These are phyloP conservation scores for Termitomyces sp. DNA, from an alignment of 768 basidiomycete species.

Conservation along the genomic window DNA sequence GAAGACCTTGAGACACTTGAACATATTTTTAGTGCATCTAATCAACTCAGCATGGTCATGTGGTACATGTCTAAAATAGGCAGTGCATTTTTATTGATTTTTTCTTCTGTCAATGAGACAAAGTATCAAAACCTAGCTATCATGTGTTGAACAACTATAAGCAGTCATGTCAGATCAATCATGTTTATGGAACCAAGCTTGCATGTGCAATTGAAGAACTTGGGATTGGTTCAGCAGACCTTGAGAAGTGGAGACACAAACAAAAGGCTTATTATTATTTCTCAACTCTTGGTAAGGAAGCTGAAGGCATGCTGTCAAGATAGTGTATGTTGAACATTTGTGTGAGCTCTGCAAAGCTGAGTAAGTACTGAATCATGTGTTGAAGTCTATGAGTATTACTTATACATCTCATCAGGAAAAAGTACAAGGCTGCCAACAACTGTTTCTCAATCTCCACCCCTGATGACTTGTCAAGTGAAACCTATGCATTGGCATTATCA, in stretches of 20 bases:
- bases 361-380: no score
- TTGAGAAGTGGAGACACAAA: not conserved
- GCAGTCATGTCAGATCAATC: not conserved
- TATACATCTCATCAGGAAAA: no score
- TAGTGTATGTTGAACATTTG: not conserved
- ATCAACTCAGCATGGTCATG: conserved; percentile 16
- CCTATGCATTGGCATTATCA: no score
- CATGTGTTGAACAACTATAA: not conserved
- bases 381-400: no score
- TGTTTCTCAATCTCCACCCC: no score
- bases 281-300: not conserved
- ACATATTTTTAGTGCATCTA: conserved; percentile 24
- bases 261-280: not conserved
- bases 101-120: conserved; percentile 30
- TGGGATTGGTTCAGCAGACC: not conserved
- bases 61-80: conserved; percentile 13
- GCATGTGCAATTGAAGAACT: not conserved
- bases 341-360: no score
- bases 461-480: no score
- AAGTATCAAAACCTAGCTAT: conserved; percentile 22
- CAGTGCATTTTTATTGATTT: conserved; percentile 22
- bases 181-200: not conserved
- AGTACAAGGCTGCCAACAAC: no score
- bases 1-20: conserved; percentile 29
- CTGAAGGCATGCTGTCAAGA: not conserved